Evolutionary conservation across 169 alveolate genomes (phyloP), one percentile per base, ranked within the genome.

Genomic region (Plasmodium chabaudi): DNA sequence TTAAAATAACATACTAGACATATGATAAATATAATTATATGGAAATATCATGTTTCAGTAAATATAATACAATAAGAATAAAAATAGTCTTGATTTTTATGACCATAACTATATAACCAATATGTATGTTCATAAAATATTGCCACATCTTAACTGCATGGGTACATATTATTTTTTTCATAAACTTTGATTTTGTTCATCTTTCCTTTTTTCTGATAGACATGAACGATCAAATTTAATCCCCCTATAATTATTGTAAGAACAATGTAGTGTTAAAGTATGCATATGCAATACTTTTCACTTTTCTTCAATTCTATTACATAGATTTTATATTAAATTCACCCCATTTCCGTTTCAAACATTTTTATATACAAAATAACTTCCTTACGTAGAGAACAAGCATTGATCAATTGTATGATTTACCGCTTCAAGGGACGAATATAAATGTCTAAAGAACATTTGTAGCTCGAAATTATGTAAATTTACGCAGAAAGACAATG

Each of bases 371-470:
- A 34, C 42, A 3, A 6, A 34, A 34, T 34, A 34, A 34, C 42
- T 34, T 34, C 42, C 7, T 3, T 5, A 34, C 0, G 1, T 21
- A 77, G 89, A 63, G 82, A 77, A 27, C 89, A 55, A 55, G 21
- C 19, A 53, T 15, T 65, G 59, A 63, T 2, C 34, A 53, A 55
- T 25, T 77, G 21, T 65, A 49, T 44, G 71, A 77, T 9, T 7
- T 77, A 65, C 64, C 51, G 47, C n/a, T 59, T 9, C 79, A 77
- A 51, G 89, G 79, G 64, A 79, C 89, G 42, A 77, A 77, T 46
- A 77, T 77, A 47, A 77, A 77, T 53, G 65, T 77, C 25, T 82
- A 77, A 25, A 77, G 47, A 59, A 77, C 79, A 13, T 77, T 82
- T 13, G 82, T 44, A n/a, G 89, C 64, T 39, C 44, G 89, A 69